Percentiles rank a stretch among this genome's conserved stretches.
Evolutionary conservation across 2,329 filamentous ascomycete species (phyloP).

Genomic region (Trichoderma afroharzianum): DNA sequence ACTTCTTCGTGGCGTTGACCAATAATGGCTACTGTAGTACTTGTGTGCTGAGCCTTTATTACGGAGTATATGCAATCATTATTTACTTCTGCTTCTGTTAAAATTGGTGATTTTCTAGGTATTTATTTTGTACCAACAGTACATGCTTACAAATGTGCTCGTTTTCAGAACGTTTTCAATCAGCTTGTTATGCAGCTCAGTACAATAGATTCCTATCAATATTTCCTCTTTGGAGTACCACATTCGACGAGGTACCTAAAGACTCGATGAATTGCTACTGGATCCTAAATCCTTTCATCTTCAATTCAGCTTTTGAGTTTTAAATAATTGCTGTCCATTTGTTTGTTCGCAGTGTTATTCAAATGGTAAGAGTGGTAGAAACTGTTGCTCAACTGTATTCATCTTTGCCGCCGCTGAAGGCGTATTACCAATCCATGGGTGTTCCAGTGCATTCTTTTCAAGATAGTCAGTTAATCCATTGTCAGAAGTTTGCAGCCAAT

Average conservation of each 20-base stretch:
- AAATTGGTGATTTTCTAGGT: neutral
- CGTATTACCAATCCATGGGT: neutral
- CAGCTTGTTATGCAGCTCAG: neutral
- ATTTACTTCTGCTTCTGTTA: neutral
- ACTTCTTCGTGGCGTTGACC: neutral
- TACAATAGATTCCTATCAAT: neutral
- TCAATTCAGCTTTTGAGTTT: neutral
- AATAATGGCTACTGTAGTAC: neutral
- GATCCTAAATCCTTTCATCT: neutral
- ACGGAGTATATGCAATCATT: neutral
- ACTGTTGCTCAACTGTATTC: neutral
- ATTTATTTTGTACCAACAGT: neutral
- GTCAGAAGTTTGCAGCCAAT: neutral
- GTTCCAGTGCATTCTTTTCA: neutral
- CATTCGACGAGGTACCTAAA: neutral
- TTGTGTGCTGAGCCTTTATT: neutral
- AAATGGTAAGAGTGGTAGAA: neutral
- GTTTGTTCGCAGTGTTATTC: neutral
- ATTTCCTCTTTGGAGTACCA: neutral
- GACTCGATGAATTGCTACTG: neutral
- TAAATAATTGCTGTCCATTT: neutral
- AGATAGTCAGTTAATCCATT: neutral
- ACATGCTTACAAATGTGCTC: neutral
- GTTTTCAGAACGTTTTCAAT: neutral
- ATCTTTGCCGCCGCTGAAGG: neutral